Evolutionary conservation across 768 basidiomycete genomes (phyloP), one percentile per base, ranked within the genome.

Genomic region (Amanita brunnescens): DNA sequence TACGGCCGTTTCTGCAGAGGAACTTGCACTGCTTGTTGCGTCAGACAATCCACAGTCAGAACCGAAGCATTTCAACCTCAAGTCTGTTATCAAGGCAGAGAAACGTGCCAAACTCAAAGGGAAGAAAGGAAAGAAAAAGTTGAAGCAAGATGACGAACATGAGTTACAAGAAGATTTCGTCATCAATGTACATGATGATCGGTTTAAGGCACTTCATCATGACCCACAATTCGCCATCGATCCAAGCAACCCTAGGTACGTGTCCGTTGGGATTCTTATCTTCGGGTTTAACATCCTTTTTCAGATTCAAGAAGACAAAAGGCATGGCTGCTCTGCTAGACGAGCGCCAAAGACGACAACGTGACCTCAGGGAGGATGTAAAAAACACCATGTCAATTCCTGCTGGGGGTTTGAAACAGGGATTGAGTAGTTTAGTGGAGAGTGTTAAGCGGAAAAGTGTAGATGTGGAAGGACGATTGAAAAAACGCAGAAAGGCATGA

Each of bases 181-280:
- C 38, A 81, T 98, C 59, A 74, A 99, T 62, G 82, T 93, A 54
- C 77, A 78, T 58, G 96, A 99, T 61, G 79, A 84, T 8, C 85
- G 96, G 13, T 98, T 98, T 75, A 80, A 80, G 62, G 84, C 78
- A 18, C 62, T 98, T 39, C 87, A 92, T 59, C 91, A 96, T 58
- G 87, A 97, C 61, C 83, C 90, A 59, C 79, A 84, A 29, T 98
- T 90, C 57, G 94, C 95, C 0, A 93, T 99, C 57, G 96, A 99
- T 66, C 95, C 96, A 16, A 88, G 81, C 48, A 89, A 97, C 68
- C 92, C 95, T 63, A 89, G 84, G 95, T 96, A 62, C 57, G 92
- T 76, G 9, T 55, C 30, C 34, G 30, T 46, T 34, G n/a, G n/a
- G n/a, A n/a, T n/a, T n/a, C n/a, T n/a, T n/a, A n/a, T n/a, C n/a